phyloP scores from a whole-genome alignment of 768 basidiomycete genomes.

The Heimioporus sp. region DNA sequence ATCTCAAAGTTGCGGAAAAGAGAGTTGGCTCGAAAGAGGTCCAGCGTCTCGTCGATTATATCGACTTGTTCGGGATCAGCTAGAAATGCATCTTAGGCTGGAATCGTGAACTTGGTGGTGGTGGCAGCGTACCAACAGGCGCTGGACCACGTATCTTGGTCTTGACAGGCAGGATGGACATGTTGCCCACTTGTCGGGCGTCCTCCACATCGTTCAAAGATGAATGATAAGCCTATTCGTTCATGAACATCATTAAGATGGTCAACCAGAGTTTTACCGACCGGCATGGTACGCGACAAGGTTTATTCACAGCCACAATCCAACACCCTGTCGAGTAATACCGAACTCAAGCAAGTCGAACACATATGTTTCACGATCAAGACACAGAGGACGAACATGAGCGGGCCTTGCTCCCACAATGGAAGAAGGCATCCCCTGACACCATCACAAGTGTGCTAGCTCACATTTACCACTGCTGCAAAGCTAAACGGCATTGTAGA shows the following conservation, averaged over 20 bases:
- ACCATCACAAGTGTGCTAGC: constrained; percentile 67
- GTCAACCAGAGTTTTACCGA: constrained; percentile 32
- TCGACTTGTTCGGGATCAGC: constrained; percentile 80
- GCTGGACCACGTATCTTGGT: constrained; percentile 93
- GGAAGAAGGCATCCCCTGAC: constrained; percentile 60
- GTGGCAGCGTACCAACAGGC: constrained; percentile 55
- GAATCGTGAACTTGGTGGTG: constrained; percentile 5
- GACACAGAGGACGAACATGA: constrained; percentile 43
- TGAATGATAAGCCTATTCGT: constrained; percentile 89
- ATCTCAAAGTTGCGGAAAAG: constrained; percentile 99
- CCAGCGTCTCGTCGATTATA: constrained; percentile 93
- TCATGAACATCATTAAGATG: neutral
- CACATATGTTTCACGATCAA: constrained; percentile 26
- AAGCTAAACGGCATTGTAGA: constrained; percentile 41
- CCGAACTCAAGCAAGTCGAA: neutral
- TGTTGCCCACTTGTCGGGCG: constrained; percentile 83
- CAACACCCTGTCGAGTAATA: too few relatives aligned
- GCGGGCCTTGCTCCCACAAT: constrained; percentile 39
- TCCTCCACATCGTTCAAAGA: constrained; percentile 85
- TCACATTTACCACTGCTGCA: neutral
- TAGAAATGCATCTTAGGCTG: constrained; percentile 31
- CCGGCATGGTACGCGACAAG: constrained; percentile 45
- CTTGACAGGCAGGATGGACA: constrained; percentile 86
- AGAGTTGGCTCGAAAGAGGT: constrained; percentile 97
- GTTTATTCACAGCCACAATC: constrained; percentile 20